Base-by-base conservation (phyloP, 148 eudicot genomes). In the Chenopodium berlandieri region DNA sequence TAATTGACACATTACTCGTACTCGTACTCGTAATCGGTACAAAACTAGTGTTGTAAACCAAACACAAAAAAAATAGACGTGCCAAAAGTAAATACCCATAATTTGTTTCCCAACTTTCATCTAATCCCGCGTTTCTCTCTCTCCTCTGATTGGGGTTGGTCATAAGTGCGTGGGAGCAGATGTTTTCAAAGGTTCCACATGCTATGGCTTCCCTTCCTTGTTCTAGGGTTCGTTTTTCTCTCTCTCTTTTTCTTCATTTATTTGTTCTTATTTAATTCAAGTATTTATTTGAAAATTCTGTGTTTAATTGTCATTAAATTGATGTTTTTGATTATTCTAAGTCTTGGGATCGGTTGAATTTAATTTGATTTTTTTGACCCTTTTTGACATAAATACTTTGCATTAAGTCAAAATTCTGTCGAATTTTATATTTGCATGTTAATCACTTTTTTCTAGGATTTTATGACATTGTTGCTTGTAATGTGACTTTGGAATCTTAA, bases 131-230 rank as follows among this genome's bases (percentile, higher is more conserved):
- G 60, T 73, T 44, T 34, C 74, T 71, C 30, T 71, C 30, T 72
- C 73, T 9, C 79, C 30, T 56, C 56, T 20, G 44, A 27, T 72
- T 4, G 50, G 52, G 27, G 27, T 2, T 40, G 11, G 75, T 44
- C 4, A 16, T 44, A 31, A 20, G 54, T 20, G 8, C 8, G 27
- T n/a, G 76, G 20, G 64, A 71, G 90, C 93, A 85, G 69, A 86
- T 88, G 90, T 83, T 89, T 68, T 88, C 90, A 17, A 82, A 82
- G 69, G 73, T 85, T 25, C 83, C 91, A 77, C 82, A 79, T 67
- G 90, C 90, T 81, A 93, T 93, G 94, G 88, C 89, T 56, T 82
- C 93, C 79, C 76, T 91, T 66, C 91, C 92, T 86, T 86, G 87
- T 85, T 78, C 91, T 75, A 76, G 84, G 92, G 97, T 89, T 78